Percentiles rank a stretch among this genome's conserved stretches.
phyloP scores from a whole-genome alignment of 2,329 filamentous ascomycete genomes.

The Arthrinium puccinioides region DNA sequence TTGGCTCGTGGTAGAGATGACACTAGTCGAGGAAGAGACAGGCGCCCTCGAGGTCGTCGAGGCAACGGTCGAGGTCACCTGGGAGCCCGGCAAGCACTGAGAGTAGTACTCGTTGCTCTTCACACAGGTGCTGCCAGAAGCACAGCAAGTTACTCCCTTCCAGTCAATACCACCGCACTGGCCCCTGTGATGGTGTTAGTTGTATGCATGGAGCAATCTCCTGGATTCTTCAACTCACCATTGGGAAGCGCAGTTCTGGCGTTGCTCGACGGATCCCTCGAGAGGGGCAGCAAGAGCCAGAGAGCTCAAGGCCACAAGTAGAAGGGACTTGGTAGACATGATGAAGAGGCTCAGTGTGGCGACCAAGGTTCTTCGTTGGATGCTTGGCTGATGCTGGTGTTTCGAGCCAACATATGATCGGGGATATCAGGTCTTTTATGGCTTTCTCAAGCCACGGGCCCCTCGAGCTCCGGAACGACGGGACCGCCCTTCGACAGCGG shows the following conservation, averaged over 20 bases:
- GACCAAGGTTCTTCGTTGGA: too few species aligned
- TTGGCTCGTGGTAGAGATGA: neutral
- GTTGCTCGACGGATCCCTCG: slow-evolving; percentile 33
- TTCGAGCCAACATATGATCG: too few species aligned
- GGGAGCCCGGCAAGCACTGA: slow-evolving; percentile 25
- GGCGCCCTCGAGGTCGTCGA: neutral
- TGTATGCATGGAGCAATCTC: neutral
- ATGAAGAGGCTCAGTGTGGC: too few species aligned
- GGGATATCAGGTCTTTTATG: too few species aligned
- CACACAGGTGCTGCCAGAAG: slow-evolving; percentile 28
- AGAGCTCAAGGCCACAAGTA: slow-evolving; percentile 27
- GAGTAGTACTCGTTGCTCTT: slow-evolving; percentile 28
- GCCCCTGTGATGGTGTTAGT: slow-evolving; percentile 12
- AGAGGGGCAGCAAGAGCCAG: slow-evolving; percentile 32
- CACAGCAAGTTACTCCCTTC: slow-evolving; percentile 36
- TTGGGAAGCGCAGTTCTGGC: slow-evolving; percentile 26
- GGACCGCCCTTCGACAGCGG: too few species aligned
- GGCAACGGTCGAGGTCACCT: slow-evolving; percentile 30
- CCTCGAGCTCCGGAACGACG: too few species aligned
- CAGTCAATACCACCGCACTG: slow-evolving; percentile 41
- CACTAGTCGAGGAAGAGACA: neutral
- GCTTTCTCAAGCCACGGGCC: too few species aligned
- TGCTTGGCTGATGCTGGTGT: too few species aligned
- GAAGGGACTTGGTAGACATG: slow-evolving; percentile 21
- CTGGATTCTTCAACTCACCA: slow-evolving; percentile 24